Evolutionary conservation across 495 filamentous ascomycete species (phyloP), one percentile per base, ranked within the genome.

Genomic region (Trichoderma parareesei): DNA sequence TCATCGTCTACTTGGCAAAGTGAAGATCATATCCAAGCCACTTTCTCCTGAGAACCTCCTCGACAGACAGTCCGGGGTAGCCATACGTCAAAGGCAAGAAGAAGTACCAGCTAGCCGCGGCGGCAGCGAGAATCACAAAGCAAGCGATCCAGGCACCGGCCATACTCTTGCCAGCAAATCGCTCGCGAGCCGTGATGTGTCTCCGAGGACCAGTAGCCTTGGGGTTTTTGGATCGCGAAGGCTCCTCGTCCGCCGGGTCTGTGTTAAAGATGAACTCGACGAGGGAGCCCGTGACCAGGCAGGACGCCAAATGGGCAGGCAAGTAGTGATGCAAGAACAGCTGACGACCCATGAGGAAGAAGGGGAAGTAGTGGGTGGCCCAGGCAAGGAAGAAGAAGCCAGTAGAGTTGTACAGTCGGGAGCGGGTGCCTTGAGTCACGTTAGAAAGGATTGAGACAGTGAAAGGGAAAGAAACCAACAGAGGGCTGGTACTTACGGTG

Each of bases 311-410:
- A 71, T 98, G 94, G 5, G 94, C 91, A 1, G 94, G 94, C 63
- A 98, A 88, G 70, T 98, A 98, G 72, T 98, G 94, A 74, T 98
- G 94, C 60, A 98, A 77, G 84, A 98, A 98, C 48, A 98, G 85
- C 76, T 98, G 94, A 67, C 94, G 90, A 65, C 92, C 90, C 94
- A 98, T 98, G 41, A 98, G 85, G 75, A 84, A 98, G 81, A 98
- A 98, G 6, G 94, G 95, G 78, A 96, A 90, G 77, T 98, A 98
- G 72, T 98, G 94, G 74, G 93, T 90, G 20, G 89, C 89, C 94
- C 94, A 98, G 6, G 97, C 87, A 65, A 98, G 89, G 86, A 97
- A 98, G 77, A 98, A 90, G 85, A 98, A 98, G 53, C 94, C 94
- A 0, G 95, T 98, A 67, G 90, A 95, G 82, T 97, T 97, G 77